Evolutionary conservation across 257 asterid genomes (phyloP), one percentile per base, ranked within the genome.

Genomic region (Leptodermis oblonga): DNA sequence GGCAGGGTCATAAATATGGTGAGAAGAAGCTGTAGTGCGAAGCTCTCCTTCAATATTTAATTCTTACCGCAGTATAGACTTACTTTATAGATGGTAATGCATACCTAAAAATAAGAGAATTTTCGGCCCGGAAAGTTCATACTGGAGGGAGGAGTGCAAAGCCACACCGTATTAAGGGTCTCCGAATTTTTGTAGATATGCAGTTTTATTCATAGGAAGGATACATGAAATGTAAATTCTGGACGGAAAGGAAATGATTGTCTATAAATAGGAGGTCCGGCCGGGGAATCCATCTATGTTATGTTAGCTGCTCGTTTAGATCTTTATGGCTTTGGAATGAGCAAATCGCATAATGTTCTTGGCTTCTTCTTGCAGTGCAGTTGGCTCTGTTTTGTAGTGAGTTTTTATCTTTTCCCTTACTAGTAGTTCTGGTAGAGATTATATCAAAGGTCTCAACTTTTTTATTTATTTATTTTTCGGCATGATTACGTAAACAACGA

Each of bases 21-120:
- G 46, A 67, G 81, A 60, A 80, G 95, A 77, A 85, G 79, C 77
- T 81, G 79, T 75, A 88, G 90, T 25, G 80, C 82, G 11, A 76
- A 81, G 68, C 88, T 64, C 72, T 69, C 89, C 13, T 80, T 80
- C 75, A 84, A 82, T 45, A 49, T 33, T 58, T 65, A 46, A 43
- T 22, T 13, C 23, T 54, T 22, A 54, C 18, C 26, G 5, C 26
- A 30, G 59, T 52, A 52, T 52, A 43, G 8, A 43, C 8, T 43
- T n/a, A n/a, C 4, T 43, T 25, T 0, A 17, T 54, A 53, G 60
- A 53, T n/a, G n/a, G n/a, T n/a, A n/a, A n/a, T 23, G 60, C 60
- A 53, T 53, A 53, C 60, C 17, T 53, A 53, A 23, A 4, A 71
- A 55, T 71, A 74, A 11, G 59, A 46, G 13, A 28, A 45, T 45